These are phyloP conservation scores for Nakazawaea laoshanensis DNA, from an alignment of 805 yeast species.

Conservation along the genomic window DNA sequence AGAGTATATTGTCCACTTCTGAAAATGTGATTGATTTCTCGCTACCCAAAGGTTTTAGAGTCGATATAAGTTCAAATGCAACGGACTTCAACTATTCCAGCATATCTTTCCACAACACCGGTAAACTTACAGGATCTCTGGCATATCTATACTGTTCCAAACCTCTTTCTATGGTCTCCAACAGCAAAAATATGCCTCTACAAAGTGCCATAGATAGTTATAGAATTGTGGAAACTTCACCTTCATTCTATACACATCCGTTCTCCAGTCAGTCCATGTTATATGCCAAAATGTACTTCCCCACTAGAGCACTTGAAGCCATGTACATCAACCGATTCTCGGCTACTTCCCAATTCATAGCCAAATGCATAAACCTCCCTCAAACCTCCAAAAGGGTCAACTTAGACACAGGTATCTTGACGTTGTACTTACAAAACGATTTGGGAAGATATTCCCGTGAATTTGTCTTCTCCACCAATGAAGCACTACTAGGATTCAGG, in stretches of 20 bases:
- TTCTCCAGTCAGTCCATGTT: constrained; percentile 34
- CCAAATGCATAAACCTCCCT: constrained; percentile 67
- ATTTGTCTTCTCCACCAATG: constrained; percentile 74
- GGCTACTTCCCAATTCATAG: constrained; percentile 50
- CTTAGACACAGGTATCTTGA: constrained; percentile 36
- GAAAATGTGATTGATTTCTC: constrained; percentile 62
- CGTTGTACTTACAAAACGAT: constrained; percentile 65
- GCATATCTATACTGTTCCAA: constrained; percentile 71
- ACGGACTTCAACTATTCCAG: constrained; percentile 66
- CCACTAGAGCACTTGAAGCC: constrained; percentile 81
- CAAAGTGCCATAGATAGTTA: constrained; percentile 69
- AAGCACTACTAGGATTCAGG: constrained; percentile 74
- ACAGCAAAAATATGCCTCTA: constrained; percentile 44
- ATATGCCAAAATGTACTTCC: constrained; percentile 85
- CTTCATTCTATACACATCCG: not conserved
- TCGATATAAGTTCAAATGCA: constrained; percentile 64
- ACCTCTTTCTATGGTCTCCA: constrained; percentile 41
- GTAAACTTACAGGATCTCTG: constrained; percentile 68
- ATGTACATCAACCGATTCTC: constrained; percentile 65
- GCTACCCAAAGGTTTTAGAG: constrained; percentile 56
- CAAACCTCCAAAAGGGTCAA: constrained; percentile 18
- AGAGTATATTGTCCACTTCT: constrained; percentile 67
- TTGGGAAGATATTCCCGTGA: constrained; percentile 60
- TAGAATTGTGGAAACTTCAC: constrained; percentile 41
- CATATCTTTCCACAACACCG: constrained; percentile 56